These are phyloP conservation scores for Beverwykella pulmonaria DNA, from an alignment of 495 filamentous ascomycete species.

Conservation along the genomic window DNA sequence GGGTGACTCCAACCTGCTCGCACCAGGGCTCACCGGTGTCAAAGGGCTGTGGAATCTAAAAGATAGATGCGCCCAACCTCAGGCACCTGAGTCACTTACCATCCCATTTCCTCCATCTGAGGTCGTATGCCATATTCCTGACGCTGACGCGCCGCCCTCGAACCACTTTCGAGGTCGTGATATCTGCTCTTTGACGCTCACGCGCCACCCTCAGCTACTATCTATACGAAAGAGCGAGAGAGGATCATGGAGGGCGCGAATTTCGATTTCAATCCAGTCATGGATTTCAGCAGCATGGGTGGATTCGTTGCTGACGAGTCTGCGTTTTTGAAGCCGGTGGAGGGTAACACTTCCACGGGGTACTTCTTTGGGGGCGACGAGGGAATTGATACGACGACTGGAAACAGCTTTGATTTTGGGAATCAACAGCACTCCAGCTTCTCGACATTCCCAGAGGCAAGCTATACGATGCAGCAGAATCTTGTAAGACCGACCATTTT, in stretches of 20 bases:
- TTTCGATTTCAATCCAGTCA: conserved; percentile 1
- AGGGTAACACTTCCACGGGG: conserved; percentile 23
- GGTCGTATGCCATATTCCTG: neutral
- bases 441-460: neutral
- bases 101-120: conserved; percentile 1
- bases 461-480: conserved; percentile 20
- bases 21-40: neutral
- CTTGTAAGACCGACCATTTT: conserved; percentile 25
- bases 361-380: conserved; percentile 27
- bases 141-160: neutral
- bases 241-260: neutral
- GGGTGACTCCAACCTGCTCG: conserved; percentile 6
- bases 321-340: conserved; percentile 18
- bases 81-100: conserved; percentile 15
- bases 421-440: conserved; percentile 21
- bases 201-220: too few species aligned
- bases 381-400: conserved; percentile 28
- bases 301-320: neutral
- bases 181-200: too few species aligned
- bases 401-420: neutral
- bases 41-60: neutral
- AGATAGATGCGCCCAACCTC: conserved; percentile 3
- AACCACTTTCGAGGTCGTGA: neutral
- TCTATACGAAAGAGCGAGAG: neutral
- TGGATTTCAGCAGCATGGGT: neutral